Percentiles rank a stretch among this genome's conserved stretches.
Conservation (phyloP, 192 early-diverging fungal genomes). For the Glomus cerebriforme region DNA sequence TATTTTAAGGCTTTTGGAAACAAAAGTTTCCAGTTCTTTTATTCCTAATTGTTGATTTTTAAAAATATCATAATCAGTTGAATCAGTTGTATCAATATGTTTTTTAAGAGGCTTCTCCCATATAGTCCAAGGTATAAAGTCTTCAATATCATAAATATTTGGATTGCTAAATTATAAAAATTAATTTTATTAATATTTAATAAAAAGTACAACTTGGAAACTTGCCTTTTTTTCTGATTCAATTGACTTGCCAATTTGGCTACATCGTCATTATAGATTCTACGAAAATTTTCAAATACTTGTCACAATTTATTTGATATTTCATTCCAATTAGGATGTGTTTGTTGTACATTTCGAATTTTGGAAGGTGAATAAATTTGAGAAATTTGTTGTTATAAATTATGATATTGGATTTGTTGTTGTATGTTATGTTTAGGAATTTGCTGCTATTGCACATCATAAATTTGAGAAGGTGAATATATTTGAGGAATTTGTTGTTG, state of each 20-base stretch:
- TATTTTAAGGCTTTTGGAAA: too few relatives aligned
- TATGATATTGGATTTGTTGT: too few relatives aligned
- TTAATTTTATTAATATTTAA: not conserved
- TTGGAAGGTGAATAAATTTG: too few relatives aligned
- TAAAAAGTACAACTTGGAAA: not conserved
- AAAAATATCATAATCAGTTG: not conserved
- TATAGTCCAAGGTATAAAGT: not conserved
- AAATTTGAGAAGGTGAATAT: too few relatives aligned
- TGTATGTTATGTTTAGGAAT: too few relatives aligned
- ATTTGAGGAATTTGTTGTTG: too few relatives aligned
- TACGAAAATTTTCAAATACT: not conserved
- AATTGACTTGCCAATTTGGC: not conserved
- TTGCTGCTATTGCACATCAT: too few relatives aligned
- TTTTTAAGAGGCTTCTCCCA: conserved; percentile 5
- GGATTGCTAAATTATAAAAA: not conserved
- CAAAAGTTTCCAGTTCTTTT: not conserved
- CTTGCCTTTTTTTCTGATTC: not conserved
- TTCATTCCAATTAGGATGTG: too few relatives aligned
- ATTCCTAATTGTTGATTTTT: not conserved
- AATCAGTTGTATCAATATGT: not conserved
- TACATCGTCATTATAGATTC: not conserved
- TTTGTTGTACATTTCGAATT: too few relatives aligned
- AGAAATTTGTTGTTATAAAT: too few relatives aligned
- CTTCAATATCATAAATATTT: not conserved
- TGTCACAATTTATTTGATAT: too few relatives aligned